phyloP scores from a whole-genome alignment of 2,329 filamentous ascomycete species.

The Nemania sp. region DNA sequence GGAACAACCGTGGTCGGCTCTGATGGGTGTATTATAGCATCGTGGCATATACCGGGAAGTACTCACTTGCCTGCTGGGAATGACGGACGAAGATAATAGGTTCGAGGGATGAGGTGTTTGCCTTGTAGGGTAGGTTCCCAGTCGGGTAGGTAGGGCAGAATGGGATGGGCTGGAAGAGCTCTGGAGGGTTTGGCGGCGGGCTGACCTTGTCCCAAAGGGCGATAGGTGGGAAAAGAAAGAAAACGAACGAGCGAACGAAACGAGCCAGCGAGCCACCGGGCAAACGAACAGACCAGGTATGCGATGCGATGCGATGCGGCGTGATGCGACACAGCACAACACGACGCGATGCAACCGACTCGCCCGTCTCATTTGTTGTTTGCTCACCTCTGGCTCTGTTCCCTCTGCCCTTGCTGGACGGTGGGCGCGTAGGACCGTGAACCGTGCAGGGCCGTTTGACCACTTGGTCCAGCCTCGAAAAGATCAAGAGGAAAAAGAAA shows the following conservation, averaged over 20 bases:
- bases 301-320: conserved; percentile 21
- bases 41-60: background rate
- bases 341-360: conserved; percentile 22
- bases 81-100: conserved; percentile 27
- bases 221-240: conserved; percentile 20
- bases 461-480: background rate
- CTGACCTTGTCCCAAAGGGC: conserved; percentile 29
- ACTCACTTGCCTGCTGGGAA: conserved; percentile 9
- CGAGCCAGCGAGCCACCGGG: no score
- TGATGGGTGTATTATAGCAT: background rate
- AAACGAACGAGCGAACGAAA: conserved; percentile 1
- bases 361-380: conserved; percentile 8
- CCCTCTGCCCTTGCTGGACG: background rate
- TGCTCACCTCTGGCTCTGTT: conserved; percentile 12
- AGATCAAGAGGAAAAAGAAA: background rate
- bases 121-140: conserved; percentile 32
- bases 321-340: conserved; percentile 20
- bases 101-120: conserved; percentile 44
- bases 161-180: conserved; percentile 17
- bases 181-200: conserved; percentile 16
- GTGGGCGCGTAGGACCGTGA: conserved; percentile 1
- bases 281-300: conserved; percentile 1
- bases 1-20: background rate
- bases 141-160: conserved; percentile 33
- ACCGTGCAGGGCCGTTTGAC: conserved; percentile 4